These are phyloP conservation scores for Chlamydomonas sp. DNA, from an alignment of 139 green algal species.

Conservation along the genomic window DNA sequence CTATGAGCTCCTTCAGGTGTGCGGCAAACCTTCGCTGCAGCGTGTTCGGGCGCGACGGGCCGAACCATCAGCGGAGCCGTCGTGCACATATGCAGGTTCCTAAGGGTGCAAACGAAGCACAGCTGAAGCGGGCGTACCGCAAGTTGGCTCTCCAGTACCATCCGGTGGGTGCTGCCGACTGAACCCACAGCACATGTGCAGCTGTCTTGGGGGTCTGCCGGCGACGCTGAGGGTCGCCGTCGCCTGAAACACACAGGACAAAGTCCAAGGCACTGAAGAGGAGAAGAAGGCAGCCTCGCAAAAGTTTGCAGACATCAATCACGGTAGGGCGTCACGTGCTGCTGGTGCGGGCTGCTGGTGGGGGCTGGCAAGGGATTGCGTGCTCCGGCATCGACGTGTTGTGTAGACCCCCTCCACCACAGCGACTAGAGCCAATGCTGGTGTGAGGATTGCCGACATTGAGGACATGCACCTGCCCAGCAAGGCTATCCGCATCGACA, in stretches of 20 bases:
- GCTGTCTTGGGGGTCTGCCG: too few species aligned
- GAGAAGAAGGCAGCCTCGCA: slow-evolving; percentile 91
- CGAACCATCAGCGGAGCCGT: background rate
- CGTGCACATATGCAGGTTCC: slow-evolving; percentile 56
- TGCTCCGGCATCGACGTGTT: too few species aligned
- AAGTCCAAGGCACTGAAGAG: slow-evolving; percentile 85
- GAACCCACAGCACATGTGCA: background rate
- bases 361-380: too few species aligned
- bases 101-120: slow-evolving; percentile 77
- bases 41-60: background rate
- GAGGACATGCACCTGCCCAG: too few species aligned
- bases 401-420: too few species aligned
- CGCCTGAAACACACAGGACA: slow-evolving; percentile 64
- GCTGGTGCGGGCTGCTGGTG: too few species aligned
- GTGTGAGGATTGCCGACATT: too few species aligned
- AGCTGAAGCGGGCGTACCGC: slow-evolving; percentile 96
- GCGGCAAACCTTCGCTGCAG: too few species aligned
- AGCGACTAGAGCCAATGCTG: too few species aligned
- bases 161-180: slow-evolving; percentile 64
- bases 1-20: slow-evolving; percentile 91
- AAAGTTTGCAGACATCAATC: slow-evolving; percentile 96
- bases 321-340: slow-evolving; percentile 60
- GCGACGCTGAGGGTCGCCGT: too few species aligned
- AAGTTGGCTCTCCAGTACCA: slow-evolving; percentile 98
- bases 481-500: too few species aligned